Evolutionary conservation across 805 yeast genomes (phyloP).

Genomic region (Lachancea quebecensis): DNA sequence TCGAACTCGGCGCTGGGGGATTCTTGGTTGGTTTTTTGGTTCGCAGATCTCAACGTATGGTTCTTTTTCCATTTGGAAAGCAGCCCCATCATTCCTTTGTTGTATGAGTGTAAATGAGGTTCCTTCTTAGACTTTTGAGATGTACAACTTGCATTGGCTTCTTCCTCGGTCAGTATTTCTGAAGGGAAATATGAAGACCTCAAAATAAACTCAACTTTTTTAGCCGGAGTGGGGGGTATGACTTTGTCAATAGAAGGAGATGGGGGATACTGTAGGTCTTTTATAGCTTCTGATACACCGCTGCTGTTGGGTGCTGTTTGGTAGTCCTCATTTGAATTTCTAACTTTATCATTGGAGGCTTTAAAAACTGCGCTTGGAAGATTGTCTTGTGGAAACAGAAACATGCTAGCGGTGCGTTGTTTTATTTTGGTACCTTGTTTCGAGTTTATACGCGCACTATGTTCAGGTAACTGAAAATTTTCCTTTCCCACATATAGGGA

Average conservation of each 20-base stretch:
- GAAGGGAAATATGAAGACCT: slow-evolving; percentile 26
- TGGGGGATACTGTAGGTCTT: slow-evolving; percentile 38
- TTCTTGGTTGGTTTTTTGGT: slow-evolving; percentile 6
- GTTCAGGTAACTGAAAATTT: slow-evolving; percentile 16
- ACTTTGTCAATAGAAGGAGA: slow-evolving; percentile 39
- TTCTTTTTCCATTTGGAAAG: slow-evolving; percentile 28
- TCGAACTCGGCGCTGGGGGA: slow-evolving; percentile 28
- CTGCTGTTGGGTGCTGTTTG: slow-evolving; percentile 13
- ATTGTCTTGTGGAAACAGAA: slow-evolving; percentile 26
- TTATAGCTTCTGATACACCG: slow-evolving; percentile 22
- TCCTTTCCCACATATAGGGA: slow-evolving; percentile 23
- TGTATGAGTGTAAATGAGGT: background rate
- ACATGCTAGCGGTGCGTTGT: slow-evolving; percentile 26
- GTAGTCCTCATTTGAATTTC: too few relatives aligned
- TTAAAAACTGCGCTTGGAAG: slow-evolving; percentile 9
- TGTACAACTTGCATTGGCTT: background rate
- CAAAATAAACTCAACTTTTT: slow-evolving; percentile 44
- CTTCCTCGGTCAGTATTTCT: slow-evolving; percentile 5
- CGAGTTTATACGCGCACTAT: background rate
- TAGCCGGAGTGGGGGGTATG: slow-evolving; percentile 63
- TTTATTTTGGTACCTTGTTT: slow-evolving; percentile 5
- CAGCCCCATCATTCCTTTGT: slow-evolving; percentile 23
- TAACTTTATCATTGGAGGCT: background rate
- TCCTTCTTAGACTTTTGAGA: background rate
- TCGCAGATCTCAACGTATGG: slow-evolving; percentile 11